These are phyloP conservation scores for Talaromyces thailandensis DNA, from an alignment of 495 filamentous ascomycete species.

Conservation along the genomic window DNA sequence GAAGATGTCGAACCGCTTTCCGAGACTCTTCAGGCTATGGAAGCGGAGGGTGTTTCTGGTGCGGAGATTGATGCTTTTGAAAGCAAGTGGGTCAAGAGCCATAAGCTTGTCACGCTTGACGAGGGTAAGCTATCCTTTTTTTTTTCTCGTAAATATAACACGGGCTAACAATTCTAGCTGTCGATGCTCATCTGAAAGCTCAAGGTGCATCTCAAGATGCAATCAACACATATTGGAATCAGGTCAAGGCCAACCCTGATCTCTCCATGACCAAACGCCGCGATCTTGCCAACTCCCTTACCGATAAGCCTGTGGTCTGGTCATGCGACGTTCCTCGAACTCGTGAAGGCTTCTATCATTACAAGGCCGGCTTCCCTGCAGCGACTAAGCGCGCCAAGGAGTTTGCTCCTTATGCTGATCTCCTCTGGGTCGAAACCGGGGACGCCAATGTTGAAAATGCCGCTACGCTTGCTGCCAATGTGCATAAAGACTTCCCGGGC, in stretches of 20 bases:
- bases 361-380: constrained; percentile 74
- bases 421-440: constrained; percentile 95
- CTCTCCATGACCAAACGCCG: constrained; percentile 70
- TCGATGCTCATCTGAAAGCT: constrained; percentile 59
- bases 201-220: constrained; percentile 50
- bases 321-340: constrained; percentile 90
- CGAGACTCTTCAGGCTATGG: constrained; percentile 87
- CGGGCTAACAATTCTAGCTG: constrained; percentile 40
- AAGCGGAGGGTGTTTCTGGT: constrained; percentile 63
- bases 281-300: constrained; percentile 54
- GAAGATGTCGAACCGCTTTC: constrained; percentile 66
- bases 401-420: constrained; percentile 87
- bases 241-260: constrained; percentile 53
- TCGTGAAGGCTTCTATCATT: constrained; percentile 94
- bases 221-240: constrained; percentile 55
- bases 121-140: constrained; percentile 44
- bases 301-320: constrained; percentile 65
- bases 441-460: constrained; percentile 75
- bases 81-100: constrained; percentile 79
- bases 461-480: constrained; percentile 61
- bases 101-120: constrained; percentile 83
- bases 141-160: background rate
- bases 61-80: constrained; percentile 79
- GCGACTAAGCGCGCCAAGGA: constrained; percentile 88
- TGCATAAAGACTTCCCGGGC: constrained; percentile 53